These are phyloP conservation scores for Tylopilus balloui DNA, from an alignment of 768 basidiomycete species.

Conservation along the genomic window DNA sequence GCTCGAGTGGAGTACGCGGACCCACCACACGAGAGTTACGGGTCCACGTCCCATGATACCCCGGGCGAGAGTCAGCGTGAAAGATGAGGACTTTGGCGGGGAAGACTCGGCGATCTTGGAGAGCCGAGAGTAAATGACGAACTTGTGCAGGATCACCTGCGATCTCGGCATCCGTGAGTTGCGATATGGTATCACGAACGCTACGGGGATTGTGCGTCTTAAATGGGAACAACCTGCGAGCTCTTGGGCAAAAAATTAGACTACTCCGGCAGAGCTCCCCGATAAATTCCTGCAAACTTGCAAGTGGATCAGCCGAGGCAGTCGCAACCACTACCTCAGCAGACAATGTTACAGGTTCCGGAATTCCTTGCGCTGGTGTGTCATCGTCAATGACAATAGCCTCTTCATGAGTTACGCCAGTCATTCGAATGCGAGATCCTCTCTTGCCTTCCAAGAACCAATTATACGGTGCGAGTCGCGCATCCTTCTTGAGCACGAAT, in stretches of 20 bases:
- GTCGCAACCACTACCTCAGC: background rate
- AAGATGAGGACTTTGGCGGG: slow-evolving; percentile 85
- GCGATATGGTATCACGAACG: slow-evolving; percentile 50
- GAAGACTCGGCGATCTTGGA: slow-evolving; percentile 57
- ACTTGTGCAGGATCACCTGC: slow-evolving; percentile 66
- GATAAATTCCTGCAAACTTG: slow-evolving; percentile 15
- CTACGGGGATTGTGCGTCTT: slow-evolving; percentile 31
- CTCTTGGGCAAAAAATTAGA: slow-evolving; percentile 18
- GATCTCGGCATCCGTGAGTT: slow-evolving; percentile 75
- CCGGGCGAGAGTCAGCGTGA: slow-evolving; percentile 78
- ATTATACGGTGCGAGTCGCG: slow-evolving; percentile 66
- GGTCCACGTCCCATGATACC: slow-evolving; percentile 95
- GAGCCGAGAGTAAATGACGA: slow-evolving; percentile 53
- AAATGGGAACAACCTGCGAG: slow-evolving; percentile 18
- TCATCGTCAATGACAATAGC: slow-evolving; percentile 59
- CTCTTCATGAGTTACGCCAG: slow-evolving; percentile 33
- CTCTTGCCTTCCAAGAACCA: slow-evolving; percentile 47
- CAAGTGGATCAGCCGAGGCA: background rate
- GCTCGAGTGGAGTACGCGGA: slow-evolving; percentile 76
- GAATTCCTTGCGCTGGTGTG: slow-evolving; percentile 9
- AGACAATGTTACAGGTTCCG: slow-evolving; percentile 6
- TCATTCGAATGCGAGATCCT: slow-evolving; percentile 17
- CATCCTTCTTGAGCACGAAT: slow-evolving; percentile 74
- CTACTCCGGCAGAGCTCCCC: slow-evolving; percentile 31
- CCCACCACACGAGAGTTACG: slow-evolving; percentile 73